A percentile compares a stretch with the other conserved stretches of the same genome.
These are phyloP conservation scores for Carex kokanica DNA, from an alignment of 176 grass and related monocot species.

Conservation along the genomic window DNA sequence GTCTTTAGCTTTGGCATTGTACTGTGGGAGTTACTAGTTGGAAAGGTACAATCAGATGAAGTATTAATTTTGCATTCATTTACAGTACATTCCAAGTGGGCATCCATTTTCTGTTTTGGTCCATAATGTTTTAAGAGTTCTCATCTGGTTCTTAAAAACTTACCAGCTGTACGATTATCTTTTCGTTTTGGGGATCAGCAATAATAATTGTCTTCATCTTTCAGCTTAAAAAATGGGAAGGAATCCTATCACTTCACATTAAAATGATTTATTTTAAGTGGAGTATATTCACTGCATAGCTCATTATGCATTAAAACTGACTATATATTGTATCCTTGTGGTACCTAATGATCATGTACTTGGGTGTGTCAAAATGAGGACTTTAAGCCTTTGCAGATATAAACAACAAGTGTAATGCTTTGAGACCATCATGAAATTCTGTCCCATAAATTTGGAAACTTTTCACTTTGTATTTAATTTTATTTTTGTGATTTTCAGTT, in stretches of 20 bases:
- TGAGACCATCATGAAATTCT: neutral
- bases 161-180: neutral
- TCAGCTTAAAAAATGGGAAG: neutral
- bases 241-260: neutral
- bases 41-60: constrained; percentile 26
- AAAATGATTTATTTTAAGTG: neutral
- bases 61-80: neutral
- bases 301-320: neutral
- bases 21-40: constrained; percentile 33
- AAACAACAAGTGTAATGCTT: neutral
- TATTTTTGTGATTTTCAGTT: constrained; percentile 37
- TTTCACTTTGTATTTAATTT: constrained; percentile 1
- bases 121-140: neutral
- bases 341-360: neutral
- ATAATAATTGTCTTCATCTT: neutral
- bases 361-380: neutral
- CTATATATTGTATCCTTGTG: neutral
- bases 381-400: neutral
- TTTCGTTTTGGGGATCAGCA: neutral
- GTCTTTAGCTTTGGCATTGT: constrained; percentile 46
- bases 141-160: neutral
- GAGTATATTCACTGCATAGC: neutral
- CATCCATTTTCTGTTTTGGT: neutral
- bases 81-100: neutral
- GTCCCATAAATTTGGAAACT: neutral